Conservation (phyloP, 257 asterid genomes). For the Oldenlandia corymbosa region DNA sequence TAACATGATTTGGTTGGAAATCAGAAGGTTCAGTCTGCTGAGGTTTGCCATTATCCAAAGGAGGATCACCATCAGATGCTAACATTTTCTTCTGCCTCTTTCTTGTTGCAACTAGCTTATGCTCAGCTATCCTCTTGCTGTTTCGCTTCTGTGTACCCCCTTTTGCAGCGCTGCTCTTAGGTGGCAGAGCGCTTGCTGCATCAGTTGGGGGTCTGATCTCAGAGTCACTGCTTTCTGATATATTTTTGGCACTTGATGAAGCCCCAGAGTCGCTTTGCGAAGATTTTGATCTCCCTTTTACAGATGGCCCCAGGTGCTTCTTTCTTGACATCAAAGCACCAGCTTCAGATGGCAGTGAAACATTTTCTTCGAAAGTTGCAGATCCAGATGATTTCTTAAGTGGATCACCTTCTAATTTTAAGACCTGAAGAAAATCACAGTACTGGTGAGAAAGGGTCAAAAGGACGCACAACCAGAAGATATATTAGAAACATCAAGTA, state of each 20-base stretch:
- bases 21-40: constrained; percentile 35
- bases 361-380: constrained; percentile 41
- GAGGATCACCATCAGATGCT: constrained; percentile 55
- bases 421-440: constrained; percentile 39
- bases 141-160: constrained; percentile 53
- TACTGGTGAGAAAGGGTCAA: constrained; percentile 2
- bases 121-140: constrained; percentile 91
- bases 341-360: constrained; percentile 36
- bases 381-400: constrained; percentile 27
- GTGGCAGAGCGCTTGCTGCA: constrained; percentile 28
- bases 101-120: constrained; percentile 52
- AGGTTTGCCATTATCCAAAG: constrained; percentile 10
- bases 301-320: constrained; percentile 27
- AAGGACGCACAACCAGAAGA: neutral
- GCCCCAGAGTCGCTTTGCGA: constrained; percentile 55
- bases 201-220: constrained; percentile 49
- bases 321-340: constrained; percentile 45
- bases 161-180: constrained; percentile 39
- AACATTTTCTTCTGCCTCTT: constrained; percentile 56
- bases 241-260: constrained; percentile 38
- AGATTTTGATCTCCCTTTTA: constrained; percentile 53
- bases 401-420: constrained; percentile 37
- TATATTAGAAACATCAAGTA: neutral
- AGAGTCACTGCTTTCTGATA: constrained; percentile 44
- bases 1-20: constrained; percentile 17